A percentile compares a stretch with the other conserved stretches of the same genome.
These are phyloP conservation scores for Tricholoma terreum DNA, from an alignment of 768 basidiomycete genomes.

Conservation along the genomic window DNA sequence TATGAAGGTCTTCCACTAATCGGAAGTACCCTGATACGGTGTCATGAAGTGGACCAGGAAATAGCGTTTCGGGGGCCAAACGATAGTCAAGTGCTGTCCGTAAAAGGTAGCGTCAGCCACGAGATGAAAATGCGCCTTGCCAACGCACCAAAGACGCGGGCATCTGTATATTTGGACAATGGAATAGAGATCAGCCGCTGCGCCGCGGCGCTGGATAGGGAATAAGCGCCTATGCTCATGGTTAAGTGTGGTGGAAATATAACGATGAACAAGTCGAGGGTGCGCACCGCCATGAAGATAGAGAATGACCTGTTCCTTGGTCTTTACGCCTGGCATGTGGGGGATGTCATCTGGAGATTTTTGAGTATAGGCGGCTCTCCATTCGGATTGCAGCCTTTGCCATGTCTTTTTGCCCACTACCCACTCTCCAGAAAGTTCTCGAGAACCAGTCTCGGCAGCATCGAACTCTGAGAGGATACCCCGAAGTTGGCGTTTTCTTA, in stretches of 20 bases:
- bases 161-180: constrained; percentile 82
- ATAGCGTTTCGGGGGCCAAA: constrained; percentile 90
- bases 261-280: not conserved
- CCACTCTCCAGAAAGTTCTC: constrained; percentile 94
- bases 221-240: constrained; percentile 73
- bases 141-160: constrained; percentile 72
- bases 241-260: not conserved
- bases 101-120: constrained; percentile 3
- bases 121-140: not conserved
- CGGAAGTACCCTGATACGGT: constrained; percentile 85
- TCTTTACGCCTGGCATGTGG: constrained; percentile 26
- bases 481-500: constrained; percentile 64
- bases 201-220: constrained; percentile 85
- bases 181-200: constrained; percentile 90
- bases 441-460: constrained; percentile 64
- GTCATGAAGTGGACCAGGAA: constrained; percentile 87
- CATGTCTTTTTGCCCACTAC: constrained; percentile 91
- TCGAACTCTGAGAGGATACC: constrained; percentile 82
- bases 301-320: constrained; percentile 79
- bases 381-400: constrained; percentile 81
- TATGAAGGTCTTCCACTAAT: constrained; percentile 81
- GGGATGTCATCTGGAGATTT: constrained; percentile 13
- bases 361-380: constrained; percentile 48
- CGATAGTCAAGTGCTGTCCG: constrained; percentile 87
- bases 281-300: constrained; percentile 88